Conservation (phyloP, 2,329 filamentous ascomycete genomes). For the Xylariaceae sp. region DNA sequence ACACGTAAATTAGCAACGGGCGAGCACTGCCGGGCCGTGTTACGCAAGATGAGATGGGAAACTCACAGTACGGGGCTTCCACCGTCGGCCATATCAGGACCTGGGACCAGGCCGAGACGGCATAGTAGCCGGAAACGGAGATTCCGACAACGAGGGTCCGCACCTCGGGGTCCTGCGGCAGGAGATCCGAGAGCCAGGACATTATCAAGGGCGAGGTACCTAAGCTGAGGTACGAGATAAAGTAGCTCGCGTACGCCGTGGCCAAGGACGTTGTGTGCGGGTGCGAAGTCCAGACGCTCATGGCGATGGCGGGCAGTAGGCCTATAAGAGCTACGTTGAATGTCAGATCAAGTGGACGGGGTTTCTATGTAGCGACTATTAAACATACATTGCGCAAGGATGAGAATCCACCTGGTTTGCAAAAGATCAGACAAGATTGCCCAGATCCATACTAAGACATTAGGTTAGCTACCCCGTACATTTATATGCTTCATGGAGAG, state of each 20-base stretch:
- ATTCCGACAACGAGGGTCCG: conserved; percentile 52
- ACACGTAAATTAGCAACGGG: background rate
- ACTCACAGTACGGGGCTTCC: conserved; percentile 52
- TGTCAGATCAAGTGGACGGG: background rate
- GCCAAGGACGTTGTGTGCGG: conserved; percentile 46
- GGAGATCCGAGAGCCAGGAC: conserved; percentile 52
- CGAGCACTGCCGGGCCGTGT: too few relatives aligned
- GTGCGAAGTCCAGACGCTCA: conserved; percentile 55
- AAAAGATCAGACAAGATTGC: conserved; percentile 54
- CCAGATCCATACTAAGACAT: conserved; percentile 52
- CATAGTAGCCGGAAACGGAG: conserved; percentile 52
- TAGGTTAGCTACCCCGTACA: background rate
- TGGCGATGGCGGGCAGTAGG: conserved; percentile 51
- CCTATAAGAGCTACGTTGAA: conserved; percentile 43
- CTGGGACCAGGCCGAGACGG: conserved; percentile 54
- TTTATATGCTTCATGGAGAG: background rate
- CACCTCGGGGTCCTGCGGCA: conserved; percentile 53
- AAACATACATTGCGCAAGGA: conserved; percentile 46
- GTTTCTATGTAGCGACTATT: background rate
- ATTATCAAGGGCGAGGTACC: conserved; percentile 56
- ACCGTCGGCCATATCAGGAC: conserved; percentile 55
- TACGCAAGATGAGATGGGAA: background rate
- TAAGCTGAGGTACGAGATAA: conserved; percentile 50
- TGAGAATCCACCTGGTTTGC: conserved; percentile 52
- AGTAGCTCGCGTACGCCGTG: conserved; percentile 54